Evolutionary conservation across 257 asterid genomes (phyloP), one percentile per base, ranked within the genome.

Genomic region (Eucommia ulmoides): DNA sequence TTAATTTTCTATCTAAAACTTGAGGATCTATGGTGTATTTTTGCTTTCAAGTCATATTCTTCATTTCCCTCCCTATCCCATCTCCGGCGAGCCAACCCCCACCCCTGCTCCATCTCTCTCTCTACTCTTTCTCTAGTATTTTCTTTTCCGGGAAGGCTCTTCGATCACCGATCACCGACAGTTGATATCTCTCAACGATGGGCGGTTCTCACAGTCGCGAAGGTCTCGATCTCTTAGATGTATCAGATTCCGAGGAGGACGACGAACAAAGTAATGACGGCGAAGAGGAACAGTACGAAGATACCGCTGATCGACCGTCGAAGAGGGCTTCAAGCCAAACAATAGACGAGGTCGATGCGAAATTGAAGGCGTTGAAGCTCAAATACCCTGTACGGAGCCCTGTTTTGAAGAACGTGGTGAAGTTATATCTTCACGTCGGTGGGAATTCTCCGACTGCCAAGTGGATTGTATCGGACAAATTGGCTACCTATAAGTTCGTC

Each of bases 161-260:
- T n/a, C n/a, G n/a, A n/a, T n/a, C n/a, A n/a, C n/a, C n/a, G n/a
- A n/a, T n/a, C n/a, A n/a, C n/a, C n/a, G n/a, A n/a, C n/a, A n/a
- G n/a, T n/a, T n/a, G n/a, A n/a, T n/a, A n/a, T n/a, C n/a, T n/a
- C n/a, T n/a, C n/a, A 29, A 50, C 33, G 22, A 91, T 92, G 99
- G 97, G 99, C 42, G 93, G 60, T 60, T 83, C 99, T 9, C 94
- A 92, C 10, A 92, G 99, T 59, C 93, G 97, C 35, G 97, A 92
- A 67, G 99, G 95, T 1, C 79, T 83, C 7, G 95, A 92, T 1
- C 95, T 92, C 24, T 83, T 94, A 60, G 99, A 83, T 24, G n/a
- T n/a, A n/a, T 69, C 95, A 26, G 97, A 81, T 2, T 82, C 70
- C 20, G 82, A 61, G 20, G 64, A 65, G 15, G 79, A 71, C n/a